Percentiles rank a stretch among this genome's conserved stretches.
Evolutionary conservation across 2,329 filamentous ascomycete species (phyloP).

Genomic region (Tolypocladium guangdongense): DNA sequence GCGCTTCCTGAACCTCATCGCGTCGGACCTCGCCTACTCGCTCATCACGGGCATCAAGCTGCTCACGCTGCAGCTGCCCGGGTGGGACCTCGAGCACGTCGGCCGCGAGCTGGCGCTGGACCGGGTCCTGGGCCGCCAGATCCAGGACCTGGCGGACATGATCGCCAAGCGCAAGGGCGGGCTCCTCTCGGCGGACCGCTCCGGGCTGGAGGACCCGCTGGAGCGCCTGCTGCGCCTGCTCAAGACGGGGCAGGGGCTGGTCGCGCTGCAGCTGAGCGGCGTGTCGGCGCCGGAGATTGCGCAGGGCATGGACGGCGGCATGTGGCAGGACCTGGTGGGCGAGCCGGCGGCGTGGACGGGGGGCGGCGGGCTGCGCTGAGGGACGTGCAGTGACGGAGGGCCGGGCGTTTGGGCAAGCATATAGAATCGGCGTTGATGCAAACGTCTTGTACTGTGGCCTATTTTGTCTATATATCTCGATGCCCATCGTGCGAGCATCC

Average conservation of each 20-base stretch:
- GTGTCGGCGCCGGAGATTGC: constrained; percentile 12
- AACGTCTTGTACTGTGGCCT: background rate
- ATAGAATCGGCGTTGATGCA: no score
- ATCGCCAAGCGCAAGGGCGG: constrained; percentile 18
- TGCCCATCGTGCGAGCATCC: background rate
- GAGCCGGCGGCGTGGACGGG: constrained; percentile 1
- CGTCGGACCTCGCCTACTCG: constrained; percentile 36
- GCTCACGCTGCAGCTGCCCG: constrained; percentile 31
- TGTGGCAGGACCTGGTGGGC: constrained; percentile 9
- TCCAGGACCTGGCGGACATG: constrained; percentile 17
- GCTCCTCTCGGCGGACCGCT: constrained; percentile 7
- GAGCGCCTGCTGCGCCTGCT: constrained; percentile 20
- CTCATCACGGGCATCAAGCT: constrained; percentile 36
- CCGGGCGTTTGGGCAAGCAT: no score
- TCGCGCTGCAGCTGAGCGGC: constrained; percentile 17
- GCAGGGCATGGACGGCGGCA: constrained; percentile 7
- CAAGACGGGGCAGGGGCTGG: constrained; percentile 17
- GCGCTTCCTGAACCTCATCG: constrained; percentile 30
- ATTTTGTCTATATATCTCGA: background rate
- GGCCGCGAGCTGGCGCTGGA: constrained; percentile 23
- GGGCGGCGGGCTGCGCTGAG: background rate
- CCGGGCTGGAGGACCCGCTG: constrained; percentile 17
- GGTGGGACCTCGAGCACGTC: constrained; percentile 31
- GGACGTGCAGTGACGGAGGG: background rate
- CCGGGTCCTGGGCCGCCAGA: constrained; percentile 15